Evolutionary conservation across 768 basidiomycete species (phyloP), one percentile per base, ranked within the genome.

Genomic region (Amanita fuliginea): DNA sequence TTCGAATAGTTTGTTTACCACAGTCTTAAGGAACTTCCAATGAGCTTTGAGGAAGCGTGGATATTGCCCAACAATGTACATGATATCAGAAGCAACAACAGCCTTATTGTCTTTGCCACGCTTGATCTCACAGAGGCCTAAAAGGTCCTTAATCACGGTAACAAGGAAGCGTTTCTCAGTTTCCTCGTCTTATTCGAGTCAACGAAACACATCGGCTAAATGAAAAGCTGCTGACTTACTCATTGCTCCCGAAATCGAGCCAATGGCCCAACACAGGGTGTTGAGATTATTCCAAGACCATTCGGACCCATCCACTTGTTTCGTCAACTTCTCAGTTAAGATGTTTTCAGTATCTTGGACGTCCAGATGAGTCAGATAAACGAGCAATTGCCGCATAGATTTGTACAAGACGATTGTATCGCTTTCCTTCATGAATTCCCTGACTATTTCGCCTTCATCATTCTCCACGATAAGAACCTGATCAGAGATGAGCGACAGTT

Each of bases 241-340:
- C 96, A 98, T 99, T 2, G 95, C 94, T 37, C 94, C 93, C 18
- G 95, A 97, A 53, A 99, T 98, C 1, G 94, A 97, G 51, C 96
- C 96, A 58, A 98, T 99, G 47, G 96, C 96, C 96, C 96, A 99
- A 67, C 96, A 99, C 9, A 99, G 80, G 3, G 95, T 97, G 67
- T 98, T 99, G 49, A 98, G 73, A 64, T 98, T 98, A 59, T 96
- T 88, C 96, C 96, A 99, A 22, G 93, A 96, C 96, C 96, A 99
- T 66, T 99, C 96, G 9, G 86, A 81, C 13, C 91, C 92, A 59
- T 97, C 93, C 9, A 96, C 94, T 74, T 99, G 96, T 67, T 94
- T 96, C 37, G 88, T 77, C 44, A 98, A 75, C 67, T 99, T 99
- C 70, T 97, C 95, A 34, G 94, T 96, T 59, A 99, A 74, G 67